These are phyloP conservation scores for Cytospora chrysosperma DNA, from an alignment of 2,329 filamentous ascomycete species.

Conservation along the genomic window DNA sequence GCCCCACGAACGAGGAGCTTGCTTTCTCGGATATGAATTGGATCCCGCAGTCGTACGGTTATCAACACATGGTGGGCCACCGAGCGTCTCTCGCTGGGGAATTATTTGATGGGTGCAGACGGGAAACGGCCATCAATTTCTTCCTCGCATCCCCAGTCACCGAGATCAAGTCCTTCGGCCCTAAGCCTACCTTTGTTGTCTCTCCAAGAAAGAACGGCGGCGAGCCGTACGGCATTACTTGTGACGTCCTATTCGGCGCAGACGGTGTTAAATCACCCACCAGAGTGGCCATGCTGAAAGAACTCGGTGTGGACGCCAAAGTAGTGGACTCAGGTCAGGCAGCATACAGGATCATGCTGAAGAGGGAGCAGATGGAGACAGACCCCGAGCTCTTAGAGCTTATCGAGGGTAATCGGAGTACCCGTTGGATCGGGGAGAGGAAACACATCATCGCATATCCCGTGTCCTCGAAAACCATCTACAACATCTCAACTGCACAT, in stretches of 20 bases:
- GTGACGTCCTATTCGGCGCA: constrained; percentile 51
- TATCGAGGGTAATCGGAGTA: constrained; percentile 55
- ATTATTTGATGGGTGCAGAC: constrained; percentile 58
- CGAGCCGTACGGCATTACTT: constrained; percentile 44
- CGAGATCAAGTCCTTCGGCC: constrained; percentile 48
- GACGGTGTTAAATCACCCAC: constrained; percentile 54
- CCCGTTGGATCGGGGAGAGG: constrained; percentile 65
- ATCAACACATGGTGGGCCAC: constrained; percentile 66
- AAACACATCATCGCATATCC: constrained; percentile 69
- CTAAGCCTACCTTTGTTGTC: constrained; percentile 52
- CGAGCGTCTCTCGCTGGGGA: constrained; percentile 57
- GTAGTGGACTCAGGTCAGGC: constrained; percentile 50
- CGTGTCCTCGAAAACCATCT: constrained; percentile 60
- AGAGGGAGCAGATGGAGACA: constrained; percentile 41
- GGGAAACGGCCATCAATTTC: constrained; percentile 55
- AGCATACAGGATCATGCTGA: constrained; percentile 55
- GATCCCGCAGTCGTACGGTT: constrained; percentile 55
- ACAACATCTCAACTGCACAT: constrained; percentile 65
- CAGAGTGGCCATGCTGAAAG: constrained; percentile 40
- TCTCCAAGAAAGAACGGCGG: constrained; percentile 43
- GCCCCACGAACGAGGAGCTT: constrained; percentile 56
- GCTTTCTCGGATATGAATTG: constrained; percentile 59
- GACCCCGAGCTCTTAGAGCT: constrained; percentile 54
- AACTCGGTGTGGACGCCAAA: constrained; percentile 37
- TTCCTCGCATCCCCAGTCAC: constrained; percentile 51